Evolutionary conservation across 2,329 filamentous ascomycete species (phyloP), one percentile per base, ranked within the genome.

Genomic region (Pseudogymnoascus sp.): DNA sequence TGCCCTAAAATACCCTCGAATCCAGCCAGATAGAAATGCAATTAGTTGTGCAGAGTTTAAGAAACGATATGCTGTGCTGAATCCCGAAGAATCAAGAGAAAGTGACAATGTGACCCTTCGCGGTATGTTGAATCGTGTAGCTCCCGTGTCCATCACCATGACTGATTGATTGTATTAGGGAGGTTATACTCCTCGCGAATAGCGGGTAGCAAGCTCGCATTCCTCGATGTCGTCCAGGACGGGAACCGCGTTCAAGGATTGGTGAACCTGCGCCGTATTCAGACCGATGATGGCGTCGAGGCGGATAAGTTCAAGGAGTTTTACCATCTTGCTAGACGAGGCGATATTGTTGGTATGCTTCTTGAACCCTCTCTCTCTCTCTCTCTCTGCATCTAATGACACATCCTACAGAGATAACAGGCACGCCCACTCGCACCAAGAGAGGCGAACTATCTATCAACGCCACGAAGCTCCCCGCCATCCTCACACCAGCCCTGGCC

Each of bases 401-500:
- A 12, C 3, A 38, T 33, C 28, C n/a, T 18, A 30, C 61, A 73
- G 71, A 89, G 63, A 78, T 92, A 60, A 85, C 78, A 61, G 93
- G 93, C 65, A 77, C 79, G 64, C 85, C 90, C 14, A 85, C 85
- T 60, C 81, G 85, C 39, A 93, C 89, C 2, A 76, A 78, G 11
- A 78, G 84, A n/a, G 91, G 90, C 36, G 86, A 96, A 72, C 80
- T 93, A 61, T 91, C 90, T 1, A 74, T 99, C 57, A 77, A 84
- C 41, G 89, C 86, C 11, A 82, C 77, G 3, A 75, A 83, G 57
- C 73, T 95, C 11, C 93, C 93, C 4, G 76, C 81, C 50, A 77
- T 96, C 9, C 76, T 96, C 50, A 84, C 90, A 12, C 92, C 92
- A 1, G 86, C 88, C 67, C 79, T 97, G 63, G 89, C 93, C 67